These are phyloP conservation scores for Trichoderma sp. DNA, from an alignment of 2,329 filamentous ascomycete genomes.

Conservation along the genomic window DNA sequence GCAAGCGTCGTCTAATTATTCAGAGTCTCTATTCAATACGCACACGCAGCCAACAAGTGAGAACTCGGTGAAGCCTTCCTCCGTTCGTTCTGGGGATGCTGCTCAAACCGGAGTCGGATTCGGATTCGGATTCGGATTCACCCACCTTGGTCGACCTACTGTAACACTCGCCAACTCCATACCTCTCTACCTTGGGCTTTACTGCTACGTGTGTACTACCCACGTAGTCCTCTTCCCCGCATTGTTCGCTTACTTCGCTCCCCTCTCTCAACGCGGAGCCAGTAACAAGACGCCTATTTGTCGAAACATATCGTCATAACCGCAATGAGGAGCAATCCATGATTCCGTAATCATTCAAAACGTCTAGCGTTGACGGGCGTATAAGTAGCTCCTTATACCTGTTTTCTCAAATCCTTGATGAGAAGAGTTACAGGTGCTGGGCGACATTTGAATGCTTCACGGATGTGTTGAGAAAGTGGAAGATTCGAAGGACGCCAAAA, in stretches of 20 bases:
- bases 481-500: not conserved
- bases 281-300: conserved; percentile 9
- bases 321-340: not conserved
- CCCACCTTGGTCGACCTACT: not conserved
- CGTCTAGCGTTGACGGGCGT: not conserved
- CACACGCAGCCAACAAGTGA: no score
- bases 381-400: conserved; percentile 14
- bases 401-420: not conserved
- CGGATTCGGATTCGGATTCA: conserved; percentile 15
- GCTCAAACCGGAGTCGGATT: not conserved
- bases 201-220: no score
- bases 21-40: no score
- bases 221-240: conserved; percentile 8
- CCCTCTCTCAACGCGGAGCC: not conserved
- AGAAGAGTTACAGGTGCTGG: not conserved
- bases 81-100: no score
- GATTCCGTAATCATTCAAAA: not conserved
- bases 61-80: no score
- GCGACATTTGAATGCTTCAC: not conserved
- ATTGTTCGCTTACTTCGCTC: conserved; percentile 3
- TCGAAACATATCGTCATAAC: not conserved
- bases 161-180: no score
- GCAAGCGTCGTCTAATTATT: no score
- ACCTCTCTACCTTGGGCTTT: no score
- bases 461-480: not conserved